These are phyloP conservation scores for Medicago ruthenica DNA, from an alignment of 306 rosid genomes.

Conservation along the genomic window DNA sequence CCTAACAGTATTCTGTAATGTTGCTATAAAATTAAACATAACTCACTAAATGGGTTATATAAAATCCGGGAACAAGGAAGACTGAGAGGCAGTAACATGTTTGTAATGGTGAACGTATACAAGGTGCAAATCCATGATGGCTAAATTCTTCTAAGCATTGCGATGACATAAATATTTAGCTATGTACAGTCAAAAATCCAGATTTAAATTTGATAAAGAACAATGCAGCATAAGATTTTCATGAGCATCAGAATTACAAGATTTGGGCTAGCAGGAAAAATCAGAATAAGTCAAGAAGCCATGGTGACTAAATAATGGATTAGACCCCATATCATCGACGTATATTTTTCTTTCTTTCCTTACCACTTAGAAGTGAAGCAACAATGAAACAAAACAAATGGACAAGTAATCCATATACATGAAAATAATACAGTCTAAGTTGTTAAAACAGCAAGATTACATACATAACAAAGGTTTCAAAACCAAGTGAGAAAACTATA, in stretches of 20 bases:
- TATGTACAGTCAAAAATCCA: too few species aligned
- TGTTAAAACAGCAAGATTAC: slow-evolving; percentile 3
- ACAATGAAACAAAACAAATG: slow-evolving; percentile 23
- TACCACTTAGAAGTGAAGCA: background rate
- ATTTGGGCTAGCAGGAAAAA: background rate
- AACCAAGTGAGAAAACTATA: background rate
- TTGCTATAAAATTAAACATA: background rate
- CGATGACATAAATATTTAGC: too few species aligned
- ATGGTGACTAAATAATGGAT: slow-evolving; percentile 6
- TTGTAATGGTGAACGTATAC: too few species aligned
- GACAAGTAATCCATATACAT: slow-evolving; percentile 17
- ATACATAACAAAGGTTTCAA: slow-evolving; percentile 4
- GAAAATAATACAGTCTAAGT: slow-evolving; percentile 5
- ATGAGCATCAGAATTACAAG: too few species aligned
- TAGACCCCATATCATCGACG: background rate
- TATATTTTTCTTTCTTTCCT: slow-evolving; percentile 22
- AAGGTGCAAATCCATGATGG: too few species aligned
- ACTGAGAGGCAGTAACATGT: too few species aligned
- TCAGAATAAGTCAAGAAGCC: slow-evolving; percentile 9
- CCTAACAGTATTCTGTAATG: slow-evolving; percentile 2
- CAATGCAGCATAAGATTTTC: too few species aligned
- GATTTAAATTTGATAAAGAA: too few species aligned
- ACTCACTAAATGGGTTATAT: too few species aligned
- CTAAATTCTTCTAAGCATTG: too few species aligned
- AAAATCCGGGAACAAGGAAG: too few species aligned